A percentile compares a stretch with the other conserved stretches of the same genome.
Conservation (phyloP, 352 stramenopile species). For the Pythium pyrilobum region DNA sequence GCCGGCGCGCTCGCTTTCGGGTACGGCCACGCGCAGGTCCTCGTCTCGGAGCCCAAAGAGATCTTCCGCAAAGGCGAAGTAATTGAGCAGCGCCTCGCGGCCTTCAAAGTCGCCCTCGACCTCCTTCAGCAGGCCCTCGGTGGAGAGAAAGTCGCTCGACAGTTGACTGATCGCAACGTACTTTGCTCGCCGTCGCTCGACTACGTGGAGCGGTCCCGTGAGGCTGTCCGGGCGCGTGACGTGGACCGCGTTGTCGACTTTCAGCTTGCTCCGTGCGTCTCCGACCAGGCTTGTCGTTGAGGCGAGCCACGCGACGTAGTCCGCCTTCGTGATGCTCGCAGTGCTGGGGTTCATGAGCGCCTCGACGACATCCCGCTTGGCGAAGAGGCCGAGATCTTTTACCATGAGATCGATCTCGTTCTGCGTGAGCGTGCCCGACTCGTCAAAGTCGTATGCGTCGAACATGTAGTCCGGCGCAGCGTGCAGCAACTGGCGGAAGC, state of each 20-base stretch:
- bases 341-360: slow-evolving; percentile 31
- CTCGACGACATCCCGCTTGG: slow-evolving; percentile 29
- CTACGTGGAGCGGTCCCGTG: slow-evolving; percentile 80
- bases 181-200: slow-evolving; percentile 90
- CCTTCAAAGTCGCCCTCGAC: slow-evolving; percentile 82
- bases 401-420: slow-evolving; percentile 63
- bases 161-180: slow-evolving; percentile 92
- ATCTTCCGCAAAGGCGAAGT: slow-evolving; percentile 63
- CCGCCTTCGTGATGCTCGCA: slow-evolving; percentile 35
- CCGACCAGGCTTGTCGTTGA: slow-evolving; percentile 58
- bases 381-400: slow-evolving; percentile 58
- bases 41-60: slow-evolving; percentile 59
- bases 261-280: slow-evolving; percentile 47
- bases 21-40: slow-evolving; percentile 23
- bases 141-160: slow-evolving; percentile 87
- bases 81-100: slow-evolving; percentile 62
- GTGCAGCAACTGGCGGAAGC: slow-evolving; percentile 35
- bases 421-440: slow-evolving; percentile 42
- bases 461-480: slow-evolving; percentile 62
- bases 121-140: slow-evolving; percentile 57
- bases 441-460: slow-evolving; percentile 68
- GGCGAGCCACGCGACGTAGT: slow-evolving; percentile 56
- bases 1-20: slow-evolving; percentile 6
- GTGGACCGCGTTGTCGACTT: slow-evolving; percentile 93
- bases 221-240: slow-evolving; percentile 89